Conservation (phyloP, 2,329 filamentous ascomycete genomes). For the Neofusicoccum kwambonambiense region DNA sequence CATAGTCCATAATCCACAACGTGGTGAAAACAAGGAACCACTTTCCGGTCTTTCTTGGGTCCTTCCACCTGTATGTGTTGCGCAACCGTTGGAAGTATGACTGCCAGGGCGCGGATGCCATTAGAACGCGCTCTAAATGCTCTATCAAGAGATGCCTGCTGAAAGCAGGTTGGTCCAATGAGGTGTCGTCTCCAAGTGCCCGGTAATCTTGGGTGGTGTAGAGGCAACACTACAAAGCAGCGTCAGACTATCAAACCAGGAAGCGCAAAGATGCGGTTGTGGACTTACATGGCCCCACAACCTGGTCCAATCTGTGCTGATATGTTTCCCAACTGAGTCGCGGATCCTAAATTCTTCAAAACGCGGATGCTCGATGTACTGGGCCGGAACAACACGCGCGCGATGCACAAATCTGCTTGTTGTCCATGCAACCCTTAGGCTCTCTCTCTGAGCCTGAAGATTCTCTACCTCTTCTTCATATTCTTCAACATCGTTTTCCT, state of each 20-base stretch:
- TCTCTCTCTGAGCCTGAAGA: conserved; percentile 36
- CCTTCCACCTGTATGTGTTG: conserved; percentile 41
- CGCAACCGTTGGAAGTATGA: conserved; percentile 37
- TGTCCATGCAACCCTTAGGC: conserved; percentile 39
- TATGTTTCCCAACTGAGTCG: conserved; percentile 23
- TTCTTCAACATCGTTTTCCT: conserved; percentile 17
- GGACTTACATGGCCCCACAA: conserved; percentile 33
- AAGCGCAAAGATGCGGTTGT: neutral
- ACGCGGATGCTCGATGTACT: conserved; percentile 26
- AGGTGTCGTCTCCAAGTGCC: conserved; percentile 22
- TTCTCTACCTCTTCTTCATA: conserved; percentile 24
- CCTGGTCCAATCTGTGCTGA: conserved; percentile 32
- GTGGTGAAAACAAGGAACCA: conserved; percentile 38
- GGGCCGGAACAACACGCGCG: conserved; percentile 36
- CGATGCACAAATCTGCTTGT: conserved; percentile 38
- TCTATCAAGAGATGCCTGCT: conserved; percentile 36
- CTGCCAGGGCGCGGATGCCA: conserved; percentile 43
- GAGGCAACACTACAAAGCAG: conserved; percentile 20
- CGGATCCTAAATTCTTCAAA: conserved; percentile 29
- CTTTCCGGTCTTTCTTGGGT: conserved; percentile 28
- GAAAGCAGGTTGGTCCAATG: conserved; percentile 35
- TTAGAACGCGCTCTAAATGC: conserved; percentile 39
- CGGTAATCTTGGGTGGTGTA: conserved; percentile 34
- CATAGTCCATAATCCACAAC: conserved; percentile 39
- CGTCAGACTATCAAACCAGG: conserved; percentile 15